These are phyloP conservation scores for Zymoseptoria brevis DNA, from an alignment of 2,329 filamentous ascomycete genomes.

Conservation along the genomic window DNA sequence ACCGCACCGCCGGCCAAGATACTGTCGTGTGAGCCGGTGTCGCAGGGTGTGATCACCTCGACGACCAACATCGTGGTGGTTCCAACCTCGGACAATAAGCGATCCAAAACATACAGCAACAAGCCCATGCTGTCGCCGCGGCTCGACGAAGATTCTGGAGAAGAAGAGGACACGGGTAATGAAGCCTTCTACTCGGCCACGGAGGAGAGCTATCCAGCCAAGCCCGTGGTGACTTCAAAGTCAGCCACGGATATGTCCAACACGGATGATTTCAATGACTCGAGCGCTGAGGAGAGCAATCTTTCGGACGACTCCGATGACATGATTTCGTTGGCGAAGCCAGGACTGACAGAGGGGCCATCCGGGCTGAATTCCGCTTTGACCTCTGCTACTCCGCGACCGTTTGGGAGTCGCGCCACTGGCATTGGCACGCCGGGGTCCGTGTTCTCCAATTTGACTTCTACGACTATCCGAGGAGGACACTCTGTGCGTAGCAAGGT, in stretches of 20 bases:
- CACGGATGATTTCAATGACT: slow-evolving; percentile 49
- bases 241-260: slow-evolving; percentile 35
- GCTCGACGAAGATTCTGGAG: slow-evolving; percentile 26
- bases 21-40: slow-evolving; percentile 86
- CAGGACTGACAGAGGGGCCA: slow-evolving; percentile 66
- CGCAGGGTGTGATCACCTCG: slow-evolving; percentile 71
- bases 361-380: slow-evolving; percentile 73
- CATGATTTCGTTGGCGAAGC: slow-evolving; percentile 81
- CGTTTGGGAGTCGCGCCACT: slow-evolving; percentile 60
- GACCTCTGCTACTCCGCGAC: slow-evolving; percentile 73
- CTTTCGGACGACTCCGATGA: slow-evolving; percentile 90
- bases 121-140: slow-evolving; percentile 25
- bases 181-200: slow-evolving; percentile 91
- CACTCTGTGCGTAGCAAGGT: slow-evolving; percentile 62
- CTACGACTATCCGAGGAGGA: slow-evolving; percentile 69
- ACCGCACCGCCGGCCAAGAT: slow-evolving; percentile 79
- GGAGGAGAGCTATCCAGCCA: slow-evolving; percentile 53
- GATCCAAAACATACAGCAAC: slow-evolving; percentile 28
- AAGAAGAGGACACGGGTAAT: slow-evolving; percentile 62
- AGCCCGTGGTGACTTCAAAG: slow-evolving; percentile 32
- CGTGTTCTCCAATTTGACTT: slow-evolving; percentile 80
- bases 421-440: slow-evolving; percentile 78
- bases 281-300: slow-evolving; percentile 61
- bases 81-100: slow-evolving; percentile 49
- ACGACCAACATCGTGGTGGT: slow-evolving; percentile 78